A percentile compares a stretch with the other conserved stretches of the same genome.
These are phyloP conservation scores for Ascochyta clinopodiicola DNA, from an alignment of 2,329 filamentous ascomycete genomes.

Conservation along the genomic window DNA sequence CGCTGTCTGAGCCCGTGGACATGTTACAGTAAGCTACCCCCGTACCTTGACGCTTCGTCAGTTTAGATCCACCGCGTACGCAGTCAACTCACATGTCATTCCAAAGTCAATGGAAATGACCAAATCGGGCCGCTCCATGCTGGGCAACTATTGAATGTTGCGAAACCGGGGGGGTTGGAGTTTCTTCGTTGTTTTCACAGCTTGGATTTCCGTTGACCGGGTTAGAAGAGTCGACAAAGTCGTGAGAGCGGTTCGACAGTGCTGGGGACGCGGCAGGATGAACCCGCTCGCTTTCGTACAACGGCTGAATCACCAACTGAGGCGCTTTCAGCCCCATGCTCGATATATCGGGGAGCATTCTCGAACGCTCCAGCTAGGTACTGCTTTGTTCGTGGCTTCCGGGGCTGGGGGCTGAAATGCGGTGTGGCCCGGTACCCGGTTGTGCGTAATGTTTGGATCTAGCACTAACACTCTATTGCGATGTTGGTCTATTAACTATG, in stretches of 20 bases:
- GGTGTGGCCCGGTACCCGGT: background rate
- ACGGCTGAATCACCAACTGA: background rate
- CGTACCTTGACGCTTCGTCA: constrained; percentile 34
- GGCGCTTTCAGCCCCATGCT: background rate
- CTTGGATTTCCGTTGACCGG: too few species aligned
- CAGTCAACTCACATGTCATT: constrained; percentile 43
- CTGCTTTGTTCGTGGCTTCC: background rate
- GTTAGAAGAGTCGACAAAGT: too few species aligned
- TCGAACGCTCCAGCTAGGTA: background rate
- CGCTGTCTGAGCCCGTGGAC: constrained; percentile 41
- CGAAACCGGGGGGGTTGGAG: too few species aligned
- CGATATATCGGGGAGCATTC: background rate
- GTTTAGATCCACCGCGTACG: background rate
- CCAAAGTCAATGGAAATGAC: constrained; percentile 45
- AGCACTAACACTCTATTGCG: too few species aligned
- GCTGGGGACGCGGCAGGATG: too few species aligned
- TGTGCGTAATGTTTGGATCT: background rate
- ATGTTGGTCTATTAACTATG: too few species aligned
- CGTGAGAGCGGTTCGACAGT: too few species aligned
- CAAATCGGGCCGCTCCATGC: constrained; percentile 33
- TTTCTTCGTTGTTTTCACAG: too few species aligned
- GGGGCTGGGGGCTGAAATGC: background rate
- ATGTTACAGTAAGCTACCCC: constrained; percentile 49
- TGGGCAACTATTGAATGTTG: too few species aligned
- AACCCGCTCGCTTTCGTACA: too few species aligned